phyloP scores from a whole-genome alignment of 164 flowering plant genomes.

The Vitis cinerea region DNA sequence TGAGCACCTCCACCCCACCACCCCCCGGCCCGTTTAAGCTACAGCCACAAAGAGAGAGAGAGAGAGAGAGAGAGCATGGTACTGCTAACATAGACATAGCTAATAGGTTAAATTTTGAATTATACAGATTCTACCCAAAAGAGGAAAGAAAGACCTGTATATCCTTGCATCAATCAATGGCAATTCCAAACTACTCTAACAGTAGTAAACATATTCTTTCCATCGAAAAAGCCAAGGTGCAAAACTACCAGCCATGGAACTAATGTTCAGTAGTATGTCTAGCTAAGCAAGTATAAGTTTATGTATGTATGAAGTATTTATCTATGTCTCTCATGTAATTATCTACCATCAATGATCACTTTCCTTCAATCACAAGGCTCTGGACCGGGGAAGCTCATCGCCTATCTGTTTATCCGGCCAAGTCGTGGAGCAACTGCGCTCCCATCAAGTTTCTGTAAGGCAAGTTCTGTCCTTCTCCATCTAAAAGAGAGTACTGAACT shows the following conservation, averaged over 20 bases:
- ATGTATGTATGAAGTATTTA: constrained; percentile 14
- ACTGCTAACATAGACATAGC: neutral
- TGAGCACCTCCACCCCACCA: too few species aligned
- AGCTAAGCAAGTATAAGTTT: constrained; percentile 13
- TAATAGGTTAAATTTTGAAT: neutral
- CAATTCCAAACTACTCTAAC: constrained; percentile 8
- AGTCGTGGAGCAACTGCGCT: constrained; percentile 82
- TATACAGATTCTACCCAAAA: constrained; percentile 5
- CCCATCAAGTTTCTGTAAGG: constrained; percentile 85
- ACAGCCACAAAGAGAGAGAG: constrained; percentile 20
- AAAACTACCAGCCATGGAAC: constrained; percentile 12
- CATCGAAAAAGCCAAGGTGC: neutral
- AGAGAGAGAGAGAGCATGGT: constrained; percentile 4
- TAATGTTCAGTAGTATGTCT: neutral
- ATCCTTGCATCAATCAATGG: constrained; percentile 11
- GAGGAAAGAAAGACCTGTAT: constrained; percentile 8
- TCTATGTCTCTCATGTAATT: constrained; percentile 10
- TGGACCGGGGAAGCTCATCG: too few species aligned
- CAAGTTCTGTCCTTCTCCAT: constrained; percentile 63
- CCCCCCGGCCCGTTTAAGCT: neutral
- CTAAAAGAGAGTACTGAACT: constrained; percentile 63
- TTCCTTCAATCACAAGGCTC: too few species aligned
- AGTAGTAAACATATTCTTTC: constrained; percentile 10
- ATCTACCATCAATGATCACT: constrained; percentile 7
- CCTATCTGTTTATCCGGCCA: constrained; percentile 42